Evolutionary conservation across 805 yeast species (phyloP).

Genomic region (Starmerella roubikii): DNA sequence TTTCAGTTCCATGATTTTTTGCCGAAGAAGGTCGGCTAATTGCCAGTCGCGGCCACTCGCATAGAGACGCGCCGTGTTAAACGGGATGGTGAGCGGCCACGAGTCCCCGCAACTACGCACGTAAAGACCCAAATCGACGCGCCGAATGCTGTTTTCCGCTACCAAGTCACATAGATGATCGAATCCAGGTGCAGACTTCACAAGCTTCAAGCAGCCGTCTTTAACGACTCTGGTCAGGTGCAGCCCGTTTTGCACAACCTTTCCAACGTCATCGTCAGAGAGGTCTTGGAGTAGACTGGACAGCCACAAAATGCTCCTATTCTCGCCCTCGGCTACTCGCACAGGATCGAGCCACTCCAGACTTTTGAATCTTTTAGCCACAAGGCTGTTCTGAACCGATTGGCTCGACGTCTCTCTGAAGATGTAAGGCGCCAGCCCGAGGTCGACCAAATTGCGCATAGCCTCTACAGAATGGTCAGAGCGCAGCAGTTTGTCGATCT

Average conservation of each 20-base stretch:
- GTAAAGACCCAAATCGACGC: constrained; percentile 43
- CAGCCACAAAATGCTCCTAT: constrained; percentile 32
- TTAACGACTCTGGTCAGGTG: constrained; percentile 38
- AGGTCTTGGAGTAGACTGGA: constrained; percentile 35
- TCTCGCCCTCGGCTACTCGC: background rate
- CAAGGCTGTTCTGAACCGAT: background rate
- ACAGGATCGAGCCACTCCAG: constrained; percentile 1
- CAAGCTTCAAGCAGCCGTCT: constrained; percentile 38
- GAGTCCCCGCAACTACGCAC: constrained; percentile 41
- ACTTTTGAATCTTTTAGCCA: background rate
- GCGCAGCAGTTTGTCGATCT: constrained; percentile 61
- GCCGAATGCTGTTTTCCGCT: constrained; percentile 3
- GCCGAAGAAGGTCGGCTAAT: constrained; percentile 21
- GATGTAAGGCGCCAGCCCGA: constrained; percentile 43
- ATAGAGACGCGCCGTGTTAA: constrained; percentile 21
- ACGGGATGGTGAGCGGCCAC: constrained; percentile 34
- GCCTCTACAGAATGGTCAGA: constrained; percentile 53
- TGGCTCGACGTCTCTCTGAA: constrained; percentile 34
- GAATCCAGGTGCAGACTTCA: constrained; percentile 18
- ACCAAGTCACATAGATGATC: constrained; percentile 24
- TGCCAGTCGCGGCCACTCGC: constrained; percentile 25
- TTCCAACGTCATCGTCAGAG: constrained; percentile 32
- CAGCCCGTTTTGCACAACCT: constrained; percentile 51
- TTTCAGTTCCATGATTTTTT: constrained; percentile 24
- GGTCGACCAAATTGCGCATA: constrained; percentile 40